phyloP scores from a whole-genome alignment of 2,329 filamentous ascomycete species.

The Verticillium klebahnii region DNA sequence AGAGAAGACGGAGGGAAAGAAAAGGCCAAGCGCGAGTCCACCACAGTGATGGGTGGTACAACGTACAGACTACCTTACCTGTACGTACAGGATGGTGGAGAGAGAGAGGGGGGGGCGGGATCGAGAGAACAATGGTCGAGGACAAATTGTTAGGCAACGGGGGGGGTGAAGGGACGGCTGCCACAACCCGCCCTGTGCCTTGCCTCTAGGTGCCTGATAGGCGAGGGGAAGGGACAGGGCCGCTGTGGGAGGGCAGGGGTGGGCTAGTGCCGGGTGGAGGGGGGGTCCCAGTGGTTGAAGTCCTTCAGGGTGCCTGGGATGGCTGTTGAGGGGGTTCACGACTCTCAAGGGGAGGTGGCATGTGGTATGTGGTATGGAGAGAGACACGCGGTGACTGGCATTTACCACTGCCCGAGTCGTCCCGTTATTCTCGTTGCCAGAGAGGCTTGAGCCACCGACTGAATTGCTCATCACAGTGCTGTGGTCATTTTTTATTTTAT shows the following conservation, averaged over 20 bases:
- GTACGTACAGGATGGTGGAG: background rate
- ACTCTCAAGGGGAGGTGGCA: too few relatives aligned
- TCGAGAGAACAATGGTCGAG: slow-evolving; percentile 1
- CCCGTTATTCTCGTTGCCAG: too few relatives aligned
- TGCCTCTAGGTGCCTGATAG: background rate
- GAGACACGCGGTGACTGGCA: too few relatives aligned
- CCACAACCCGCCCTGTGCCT: background rate
- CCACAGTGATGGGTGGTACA: background rate
- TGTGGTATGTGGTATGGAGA: too few relatives aligned
- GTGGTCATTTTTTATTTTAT: too few relatives aligned
- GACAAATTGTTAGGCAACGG: slow-evolving; percentile 6
- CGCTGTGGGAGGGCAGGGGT: background rate
- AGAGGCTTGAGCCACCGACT: too few relatives aligned
- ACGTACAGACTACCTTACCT: background rate
- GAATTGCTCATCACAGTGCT: too few relatives aligned
- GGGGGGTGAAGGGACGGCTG: slow-evolving; percentile 1
- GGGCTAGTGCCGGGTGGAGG: background rate
- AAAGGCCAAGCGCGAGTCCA: slow-evolving; percentile 2
- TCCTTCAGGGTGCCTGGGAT: background rate
- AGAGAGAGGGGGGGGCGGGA: background rate
- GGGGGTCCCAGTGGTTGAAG: background rate
- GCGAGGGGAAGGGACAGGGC: background rate
- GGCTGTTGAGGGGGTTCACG: too few relatives aligned
- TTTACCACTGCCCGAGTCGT: too few relatives aligned
- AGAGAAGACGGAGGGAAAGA: background rate